Conservation (phyloP, 345 rosid genomes). For the Rhodomyrtus tomentosa region DNA sequence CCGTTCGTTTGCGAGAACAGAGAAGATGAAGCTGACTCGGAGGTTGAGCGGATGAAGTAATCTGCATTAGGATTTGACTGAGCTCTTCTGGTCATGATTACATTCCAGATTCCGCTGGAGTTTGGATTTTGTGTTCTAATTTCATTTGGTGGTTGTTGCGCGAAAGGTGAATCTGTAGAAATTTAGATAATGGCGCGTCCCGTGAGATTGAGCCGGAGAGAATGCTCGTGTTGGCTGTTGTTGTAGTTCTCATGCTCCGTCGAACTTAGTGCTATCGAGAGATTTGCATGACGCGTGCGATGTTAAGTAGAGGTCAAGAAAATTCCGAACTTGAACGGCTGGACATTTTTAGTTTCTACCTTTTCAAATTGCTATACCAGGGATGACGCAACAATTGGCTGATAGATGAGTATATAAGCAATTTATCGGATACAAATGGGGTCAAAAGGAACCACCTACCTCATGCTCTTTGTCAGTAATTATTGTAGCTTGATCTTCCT, state of each 20-base stretch:
- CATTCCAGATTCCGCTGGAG: not conserved
- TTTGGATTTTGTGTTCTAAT: not conserved
- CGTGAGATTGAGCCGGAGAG: not conserved
- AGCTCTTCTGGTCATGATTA: not conserved
- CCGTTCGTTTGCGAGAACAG: not conserved
- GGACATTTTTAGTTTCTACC: not conserved
- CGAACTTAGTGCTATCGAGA: not conserved
- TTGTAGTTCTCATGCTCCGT: not conserved
- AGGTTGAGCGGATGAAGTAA: not conserved
- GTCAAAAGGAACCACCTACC: not conserved
- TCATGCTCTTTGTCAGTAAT: not conserved
- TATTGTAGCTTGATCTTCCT: not conserved
- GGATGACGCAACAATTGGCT: not conserved
- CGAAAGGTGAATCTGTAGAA: not conserved
- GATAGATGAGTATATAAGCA: not conserved
- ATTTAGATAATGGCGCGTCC: not conserved
- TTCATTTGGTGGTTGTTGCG: not conserved
- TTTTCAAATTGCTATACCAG: not conserved
- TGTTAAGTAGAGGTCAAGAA: not conserved
- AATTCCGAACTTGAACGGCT: not conserved
- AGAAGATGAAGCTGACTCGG: not conserved
- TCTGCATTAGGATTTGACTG: not conserved
- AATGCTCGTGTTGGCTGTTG: not conserved
- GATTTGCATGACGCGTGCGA: not conserved
- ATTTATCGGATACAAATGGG: not conserved